Base-by-base conservation (phyloP, 1,139 yeast genomes). In the Kazachstania sp. region DNA sequence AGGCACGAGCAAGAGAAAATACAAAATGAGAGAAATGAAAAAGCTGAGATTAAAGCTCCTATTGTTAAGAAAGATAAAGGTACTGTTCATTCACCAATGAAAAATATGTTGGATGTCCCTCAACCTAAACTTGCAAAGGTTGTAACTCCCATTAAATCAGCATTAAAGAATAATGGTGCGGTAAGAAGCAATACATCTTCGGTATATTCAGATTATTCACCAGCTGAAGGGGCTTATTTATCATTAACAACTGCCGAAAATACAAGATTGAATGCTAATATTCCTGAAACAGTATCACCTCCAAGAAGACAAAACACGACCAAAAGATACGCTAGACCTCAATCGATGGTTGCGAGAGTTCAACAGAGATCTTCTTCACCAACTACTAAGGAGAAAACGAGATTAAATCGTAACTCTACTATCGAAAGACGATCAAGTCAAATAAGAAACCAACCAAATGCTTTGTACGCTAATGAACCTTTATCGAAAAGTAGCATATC, bases 241-340 rank as follows among this genome's bases (percentile, higher is more conserved):
- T 79, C 86, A 0, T 66, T 82, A 47, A 75, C 88, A 1, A 83
- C 94, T 0, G 88, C 90, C 1, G 88, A 83, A 59, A 83, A 83
- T 62, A 83, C 94, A 0, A 72, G 88, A 50, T 59, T 82, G 49
- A 83, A 83, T 63, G 83, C 88, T 1, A 76, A 78, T 61, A 61
- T 78, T 42, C 72, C 81, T 4, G 60, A 75, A 12, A 23, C 26
- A 0, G 63, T 71, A 3, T 54, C 51, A 13, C 48, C 48, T 32
- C 45, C 49, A 8, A 52, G 54, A n/a, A 54, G 53, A 34, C 34
- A 39, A 15, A 44, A 16, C 16, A n/a, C 19, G 1, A 29, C 49
- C 1, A 46, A 37, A 16, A 47, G 44, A 37, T 16, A 43, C 3
- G 13, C 39, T 8, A 53, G 63, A 39, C 59, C 63, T 11, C 56